Evolutionary conservation across 2,329 filamentous ascomycete genomes (phyloP).

Genomic region (Zymoseptoria brevis): DNA sequence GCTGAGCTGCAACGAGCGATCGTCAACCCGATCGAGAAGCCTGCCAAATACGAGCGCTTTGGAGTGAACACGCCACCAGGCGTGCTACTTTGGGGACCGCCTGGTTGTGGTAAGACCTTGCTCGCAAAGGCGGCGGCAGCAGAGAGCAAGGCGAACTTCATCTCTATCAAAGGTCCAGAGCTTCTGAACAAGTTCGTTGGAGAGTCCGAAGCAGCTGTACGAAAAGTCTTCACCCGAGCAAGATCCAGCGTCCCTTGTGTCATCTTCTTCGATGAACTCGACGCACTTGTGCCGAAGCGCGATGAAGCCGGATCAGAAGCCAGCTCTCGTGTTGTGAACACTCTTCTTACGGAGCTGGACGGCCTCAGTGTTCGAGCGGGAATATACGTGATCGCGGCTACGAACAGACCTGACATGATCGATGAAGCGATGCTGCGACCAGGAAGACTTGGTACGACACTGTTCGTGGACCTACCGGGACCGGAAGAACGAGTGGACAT

Average conservation of each 20-base stretch:
- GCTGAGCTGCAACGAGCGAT: constrained; percentile 78
- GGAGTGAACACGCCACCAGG: constrained; percentile 77
- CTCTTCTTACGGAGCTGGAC: constrained; percentile 87
- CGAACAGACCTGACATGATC: constrained; percentile 93
- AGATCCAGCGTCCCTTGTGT: constrained; percentile 83
- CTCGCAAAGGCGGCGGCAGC: constrained; percentile 94
- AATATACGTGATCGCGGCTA: constrained; percentile 91
- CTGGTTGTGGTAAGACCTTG: constrained; percentile 92
- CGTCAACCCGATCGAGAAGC: constrained; percentile 78
- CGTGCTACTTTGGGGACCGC: constrained; percentile 91
- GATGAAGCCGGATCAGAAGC: constrained; percentile 72
- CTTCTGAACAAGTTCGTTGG: constrained; percentile 96
- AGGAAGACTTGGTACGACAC: constrained; percentile 75
- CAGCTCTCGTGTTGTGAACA: constrained; percentile 85
- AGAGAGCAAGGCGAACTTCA: constrained; percentile 94
- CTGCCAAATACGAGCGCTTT: constrained; percentile 65
- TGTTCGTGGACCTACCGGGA: constrained; percentile 82
- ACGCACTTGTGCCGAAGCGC: constrained; percentile 79
- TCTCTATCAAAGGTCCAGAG: constrained; percentile 93
- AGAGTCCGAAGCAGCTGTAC: constrained; percentile 86
- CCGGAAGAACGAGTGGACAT: constrained; percentile 78
- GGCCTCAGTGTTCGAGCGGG: constrained; percentile 67
- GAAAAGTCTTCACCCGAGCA: constrained; percentile 84
- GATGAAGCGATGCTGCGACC: constrained; percentile 91
- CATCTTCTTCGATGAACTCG: constrained; percentile 96